A percentile compares a stretch with the other conserved stretches of the same genome.
phyloP scores from a whole-genome alignment of 1,284 basidiomycete species.

The Ustilago curta region DNA sequence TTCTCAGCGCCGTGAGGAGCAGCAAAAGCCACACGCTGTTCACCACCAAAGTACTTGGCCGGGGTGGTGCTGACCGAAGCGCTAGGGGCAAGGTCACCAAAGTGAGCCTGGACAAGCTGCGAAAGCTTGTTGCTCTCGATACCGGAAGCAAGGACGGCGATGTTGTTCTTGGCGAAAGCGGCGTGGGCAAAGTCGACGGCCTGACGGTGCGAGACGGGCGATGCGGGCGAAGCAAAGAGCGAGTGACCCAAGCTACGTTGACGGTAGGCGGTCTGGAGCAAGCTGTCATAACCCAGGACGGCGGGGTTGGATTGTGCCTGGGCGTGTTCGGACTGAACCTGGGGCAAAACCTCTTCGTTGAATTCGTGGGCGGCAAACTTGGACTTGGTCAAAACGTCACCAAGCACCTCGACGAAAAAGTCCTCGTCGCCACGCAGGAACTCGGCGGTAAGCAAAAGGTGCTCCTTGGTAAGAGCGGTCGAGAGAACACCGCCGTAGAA shows the following conservation, averaged over 20 bases:
- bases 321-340: slow-evolving; percentile 59
- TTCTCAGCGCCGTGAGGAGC: slow-evolving; percentile 61
- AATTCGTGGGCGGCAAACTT: slow-evolving; percentile 66
- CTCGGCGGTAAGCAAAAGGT: slow-evolving; percentile 91
- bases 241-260: slow-evolving; percentile 64
- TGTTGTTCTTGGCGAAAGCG: slow-evolving; percentile 65
- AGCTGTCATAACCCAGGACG: slow-evolving; percentile 60
- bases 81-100: slow-evolving; percentile 49
- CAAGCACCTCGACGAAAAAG: slow-evolving; percentile 66
- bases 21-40: slow-evolving; percentile 60
- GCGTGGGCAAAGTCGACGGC: slow-evolving; percentile 54
- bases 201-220: slow-evolving; percentile 57
- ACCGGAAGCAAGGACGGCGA: slow-evolving; percentile 66
- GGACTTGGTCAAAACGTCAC: slow-evolving; percentile 60
- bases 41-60: slow-evolving; percentile 68
- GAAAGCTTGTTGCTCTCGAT: slow-evolving; percentile 55
- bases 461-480: slow-evolving; percentile 85
- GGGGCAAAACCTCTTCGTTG: slow-evolving; percentile 66
- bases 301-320: slow-evolving; percentile 56
- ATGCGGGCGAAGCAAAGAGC: slow-evolving; percentile 64
- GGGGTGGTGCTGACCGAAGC: slow-evolving; percentile 38
- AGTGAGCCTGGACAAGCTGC: slow-evolving; percentile 57
- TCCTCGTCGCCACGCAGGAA: slow-evolving; percentile 91
- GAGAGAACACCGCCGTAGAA: slow-evolving; percentile 93
- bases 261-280: slow-evolving; percentile 67